Evolutionary conservation across 2,329 filamentous ascomycete species (phyloP), one percentile per base, ranked within the genome.

Genomic region (Scedosporium minutisporum): DNA sequence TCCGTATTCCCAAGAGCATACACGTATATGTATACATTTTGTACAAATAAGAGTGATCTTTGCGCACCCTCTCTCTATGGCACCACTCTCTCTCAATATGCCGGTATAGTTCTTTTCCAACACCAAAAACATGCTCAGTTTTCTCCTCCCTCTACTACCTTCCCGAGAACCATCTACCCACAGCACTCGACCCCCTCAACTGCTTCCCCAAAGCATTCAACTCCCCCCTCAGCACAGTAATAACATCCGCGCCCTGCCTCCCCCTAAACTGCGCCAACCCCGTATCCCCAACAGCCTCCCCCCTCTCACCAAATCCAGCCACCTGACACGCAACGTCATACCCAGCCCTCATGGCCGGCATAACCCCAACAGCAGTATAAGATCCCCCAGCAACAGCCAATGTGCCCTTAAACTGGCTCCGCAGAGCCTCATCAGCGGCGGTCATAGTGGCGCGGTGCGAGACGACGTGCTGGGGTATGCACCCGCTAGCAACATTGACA

Each of bases 391-490:
- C 81, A 18, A 95, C 86, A 64, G 85, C 81, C 29, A 96, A 76
- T 12, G 81, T 78, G 14, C 87, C 86, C 7, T 79, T 72, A 71
- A 87, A 96, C 4, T 77, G 74, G 3, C 76, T 64, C 38, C 74
- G 70, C 4, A 91, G 78, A 61, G 87, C 78, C 2, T 74, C 68
- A 68, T 87, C 80, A 1, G 87, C 82, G 1, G 72, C 71, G 23
- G 74, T 75, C 77, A 96, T 84, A 64, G 83, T 81, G 7, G 77
- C 73, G 27, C 83, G 75, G 73, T 97, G 93, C 42, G 91, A 91
- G 1, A 96, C 87, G 0, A 81, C 83, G 73, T 96, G 96, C 75
- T 99, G 95, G 10, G 95, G 93, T 66, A 99, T 95, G 71, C 92
- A 96, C 65, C 95, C 81, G 64, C 78, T 72, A 65, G 80, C 81